phyloP scores from a whole-genome alignment of 2,329 filamentous ascomycete species.

The Ophiosphaerella herpotricha region DNA sequence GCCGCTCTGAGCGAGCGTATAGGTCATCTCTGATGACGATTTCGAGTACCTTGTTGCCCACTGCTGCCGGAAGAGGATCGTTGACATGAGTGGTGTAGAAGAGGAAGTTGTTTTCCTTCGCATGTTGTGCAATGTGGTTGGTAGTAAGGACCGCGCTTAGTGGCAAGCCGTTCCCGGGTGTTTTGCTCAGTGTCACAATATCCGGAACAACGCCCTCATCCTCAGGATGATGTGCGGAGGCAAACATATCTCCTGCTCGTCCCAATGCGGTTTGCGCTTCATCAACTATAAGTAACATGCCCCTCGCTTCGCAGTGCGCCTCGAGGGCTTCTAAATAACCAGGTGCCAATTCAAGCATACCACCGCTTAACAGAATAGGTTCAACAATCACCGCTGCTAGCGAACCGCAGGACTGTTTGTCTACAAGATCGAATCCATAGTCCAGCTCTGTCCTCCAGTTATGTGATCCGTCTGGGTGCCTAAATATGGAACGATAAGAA shows the following conservation, averaged over 20 bases:
- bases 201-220: slow-evolving; percentile 51
- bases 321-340: slow-evolving; percentile 65
- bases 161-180: slow-evolving; percentile 64
- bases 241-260: slow-evolving; percentile 57
- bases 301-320: slow-evolving; percentile 40
- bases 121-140: slow-evolving; percentile 56
- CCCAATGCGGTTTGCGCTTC: slow-evolving; percentile 46
- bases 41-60: slow-evolving; percentile 66
- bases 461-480: slow-evolving; percentile 62
- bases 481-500: slow-evolving; percentile 65
- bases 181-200: slow-evolving; percentile 66
- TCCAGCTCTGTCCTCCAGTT: slow-evolving; percentile 69
- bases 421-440: slow-evolving; percentile 65
- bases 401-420: slow-evolving; percentile 63
- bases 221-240: slow-evolving; percentile 33
- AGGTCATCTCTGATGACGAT: slow-evolving; percentile 63
- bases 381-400: slow-evolving; percentile 68
- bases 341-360: slow-evolving; percentile 62
- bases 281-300: slow-evolving; percentile 45
- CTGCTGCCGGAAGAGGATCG: slow-evolving; percentile 64
- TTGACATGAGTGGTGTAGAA: slow-evolving; percentile 68
- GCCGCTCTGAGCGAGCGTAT: slow-evolving; percentile 50
- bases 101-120: slow-evolving; percentile 56
- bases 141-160: slow-evolving; percentile 63
- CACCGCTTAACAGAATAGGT: slow-evolving; percentile 62